A percentile compares a stretch with the other conserved stretches of the same genome.
These are phyloP conservation scores for Phytopythium chamaehyphon DNA, from an alignment of 352 stramenopile genomes.

Conservation along the genomic window DNA sequence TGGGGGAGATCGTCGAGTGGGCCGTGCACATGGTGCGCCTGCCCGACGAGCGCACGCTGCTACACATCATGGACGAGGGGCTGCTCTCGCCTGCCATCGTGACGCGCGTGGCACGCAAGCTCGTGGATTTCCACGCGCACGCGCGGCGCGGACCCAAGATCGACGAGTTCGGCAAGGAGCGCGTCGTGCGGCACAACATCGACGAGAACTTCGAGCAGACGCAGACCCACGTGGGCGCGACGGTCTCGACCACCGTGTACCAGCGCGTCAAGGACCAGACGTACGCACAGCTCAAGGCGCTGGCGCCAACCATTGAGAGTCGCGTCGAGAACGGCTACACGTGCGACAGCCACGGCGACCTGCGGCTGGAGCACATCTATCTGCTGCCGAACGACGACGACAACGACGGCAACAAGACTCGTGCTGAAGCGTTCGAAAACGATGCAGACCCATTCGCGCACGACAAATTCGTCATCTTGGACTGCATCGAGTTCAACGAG, in stretches of 20 bases:
- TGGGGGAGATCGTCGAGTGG: conserved; percentile 74
- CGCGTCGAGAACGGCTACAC: conserved; percentile 58
- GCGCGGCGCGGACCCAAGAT: conserved; percentile 50
- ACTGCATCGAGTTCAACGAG: conserved; percentile 83
- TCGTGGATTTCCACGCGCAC: conserved; percentile 53
- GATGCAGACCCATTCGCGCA: not conserved
- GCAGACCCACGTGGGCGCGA: conserved; percentile 34
- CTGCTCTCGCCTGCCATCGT: conserved; percentile 32
- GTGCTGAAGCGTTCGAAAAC: not conserved
- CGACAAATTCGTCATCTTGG: conserved; percentile 44
- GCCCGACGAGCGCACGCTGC: conserved; percentile 46
- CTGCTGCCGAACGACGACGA: conserved; percentile 16
- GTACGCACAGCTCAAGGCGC: conserved; percentile 39
- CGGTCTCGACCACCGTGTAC: conserved; percentile 45
- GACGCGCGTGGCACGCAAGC: conserved; percentile 31
- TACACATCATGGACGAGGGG: conserved; percentile 30
- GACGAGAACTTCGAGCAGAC: conserved; percentile 76
- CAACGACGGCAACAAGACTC: not conserved
- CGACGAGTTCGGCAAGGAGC: conserved; percentile 49
- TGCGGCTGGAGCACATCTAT: conserved; percentile 68
- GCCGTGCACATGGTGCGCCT: conserved; percentile 69
- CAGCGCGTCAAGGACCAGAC: conserved; percentile 45
- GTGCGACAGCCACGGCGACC: conserved; percentile 64
- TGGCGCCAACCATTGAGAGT: conserved; percentile 29
- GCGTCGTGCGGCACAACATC: conserved; percentile 54